Evolutionary conservation across 495 filamentous ascomycete species (phyloP).

Genomic region (Clohesyomyces aquaticus): DNA sequence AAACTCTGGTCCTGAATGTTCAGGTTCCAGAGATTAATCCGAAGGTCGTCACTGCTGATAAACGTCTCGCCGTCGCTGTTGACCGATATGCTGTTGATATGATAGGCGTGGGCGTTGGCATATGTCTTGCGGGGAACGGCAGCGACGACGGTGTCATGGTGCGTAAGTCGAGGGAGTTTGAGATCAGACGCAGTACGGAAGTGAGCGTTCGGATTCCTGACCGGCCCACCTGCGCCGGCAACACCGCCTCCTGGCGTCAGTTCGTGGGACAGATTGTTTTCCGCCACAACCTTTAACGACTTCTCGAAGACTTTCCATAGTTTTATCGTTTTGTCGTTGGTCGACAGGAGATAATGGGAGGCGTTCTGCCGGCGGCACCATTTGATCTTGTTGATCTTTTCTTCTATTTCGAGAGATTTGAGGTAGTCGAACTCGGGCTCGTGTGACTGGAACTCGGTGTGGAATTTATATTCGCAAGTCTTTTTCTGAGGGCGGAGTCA

Average conservation of each 20-base stretch:
- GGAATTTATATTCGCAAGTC: conserved; percentile 99
- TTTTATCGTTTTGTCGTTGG: conserved; percentile 99
- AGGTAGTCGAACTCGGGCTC: conserved; percentile 99
- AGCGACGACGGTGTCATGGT: conserved; percentile 97
- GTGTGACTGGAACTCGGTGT: conserved; percentile 99
- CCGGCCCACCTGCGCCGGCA: conserved; percentile 73
- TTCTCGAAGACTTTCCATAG: conserved; percentile 99
- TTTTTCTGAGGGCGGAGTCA: conserved; percentile 73
- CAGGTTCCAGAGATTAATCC: conserved; percentile 98
- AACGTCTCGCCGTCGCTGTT: conserved; percentile 99
- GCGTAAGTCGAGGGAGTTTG: conserved; percentile 92
- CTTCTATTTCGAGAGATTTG: conserved; percentile 98
- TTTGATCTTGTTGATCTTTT: conserved; percentile 99
- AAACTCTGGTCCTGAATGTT: conserved; percentile 99
- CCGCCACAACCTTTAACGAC: conserved; percentile 95
- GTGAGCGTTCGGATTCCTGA: conserved; percentile 67
- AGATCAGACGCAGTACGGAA: conserved; percentile 82
- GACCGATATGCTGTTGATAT: conserved; percentile 99
- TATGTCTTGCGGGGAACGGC: conserved; percentile 95
- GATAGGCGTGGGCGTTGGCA: conserved; percentile 97
- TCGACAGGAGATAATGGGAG: conserved; percentile 96
- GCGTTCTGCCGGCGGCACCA: conserved; percentile 98
- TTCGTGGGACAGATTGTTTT: conserved; percentile 97
- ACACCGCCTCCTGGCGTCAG: conserved; percentile 76
- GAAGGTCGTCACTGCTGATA: conserved; percentile 95